These are phyloP conservation scores for Penicillium turbatum DNA, from an alignment of 495 filamentous ascomycete species.

Conservation along the genomic window DNA sequence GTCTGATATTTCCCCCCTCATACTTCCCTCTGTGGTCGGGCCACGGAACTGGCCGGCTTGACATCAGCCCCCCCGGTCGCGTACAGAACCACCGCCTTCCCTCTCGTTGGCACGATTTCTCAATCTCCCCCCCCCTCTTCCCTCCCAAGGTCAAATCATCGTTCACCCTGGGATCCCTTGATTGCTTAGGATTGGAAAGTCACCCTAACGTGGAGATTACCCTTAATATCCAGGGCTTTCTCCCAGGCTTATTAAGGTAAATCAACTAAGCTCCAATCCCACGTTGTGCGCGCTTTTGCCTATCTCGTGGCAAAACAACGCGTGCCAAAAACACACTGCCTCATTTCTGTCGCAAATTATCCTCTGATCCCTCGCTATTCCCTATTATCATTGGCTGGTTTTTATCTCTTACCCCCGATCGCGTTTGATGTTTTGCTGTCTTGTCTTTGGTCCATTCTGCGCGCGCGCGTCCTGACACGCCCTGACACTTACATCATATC, in stretches of 20 bases:
- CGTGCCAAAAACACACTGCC: conserved; percentile 5
- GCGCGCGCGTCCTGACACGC: conserved; percentile 26
- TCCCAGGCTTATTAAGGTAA: conserved; percentile 13
- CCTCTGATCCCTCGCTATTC: conserved; percentile 9
- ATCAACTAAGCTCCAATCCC: conserved; percentile 21
- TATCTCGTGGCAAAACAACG: conserved; percentile 27
- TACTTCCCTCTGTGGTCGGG: conserved; percentile 3
- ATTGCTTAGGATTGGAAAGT: conserved; percentile 16
- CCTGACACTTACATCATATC: conserved; percentile 23
- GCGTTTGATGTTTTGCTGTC: conserved; percentile 11
- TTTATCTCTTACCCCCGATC: conserved; percentile 6
- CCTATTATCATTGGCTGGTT: conserved; percentile 15
- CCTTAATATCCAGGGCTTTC: conserved; percentile 5
- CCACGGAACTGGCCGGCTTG: conserved; percentile 29
- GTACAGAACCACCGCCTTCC: conserved; percentile 19
- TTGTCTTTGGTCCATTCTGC: conserved; percentile 13
- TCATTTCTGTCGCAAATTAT: conserved; percentile 8
- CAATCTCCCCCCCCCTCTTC: conserved; percentile 14
- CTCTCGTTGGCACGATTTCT: conserved; percentile 30
- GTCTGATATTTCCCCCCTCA: background rate
- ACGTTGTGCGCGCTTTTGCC: conserved; percentile 26
- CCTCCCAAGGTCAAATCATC: conserved; percentile 31
- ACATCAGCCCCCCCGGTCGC: conserved; percentile 35
- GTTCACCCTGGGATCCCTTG: conserved; percentile 22
- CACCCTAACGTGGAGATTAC: conserved; percentile 17